Conservation (phyloP, 1,139 yeast species). For the Protomyces pachydermus region DNA sequence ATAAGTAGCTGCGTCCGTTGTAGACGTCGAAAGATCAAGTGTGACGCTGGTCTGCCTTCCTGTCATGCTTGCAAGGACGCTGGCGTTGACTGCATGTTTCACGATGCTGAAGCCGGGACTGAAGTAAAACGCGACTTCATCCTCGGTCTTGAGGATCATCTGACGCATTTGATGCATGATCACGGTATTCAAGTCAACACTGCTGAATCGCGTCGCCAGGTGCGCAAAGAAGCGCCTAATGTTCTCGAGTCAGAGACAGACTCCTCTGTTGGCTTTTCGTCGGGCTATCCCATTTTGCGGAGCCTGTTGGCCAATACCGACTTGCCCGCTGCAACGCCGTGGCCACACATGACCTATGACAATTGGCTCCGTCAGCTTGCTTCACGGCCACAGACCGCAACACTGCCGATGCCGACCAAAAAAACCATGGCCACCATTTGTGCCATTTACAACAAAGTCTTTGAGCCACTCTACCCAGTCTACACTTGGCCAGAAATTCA, state of each 20-base stretch:
- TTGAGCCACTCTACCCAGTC: slow-evolving; percentile 5
- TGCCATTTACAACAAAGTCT: slow-evolving; percentile 8
- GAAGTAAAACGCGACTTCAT: slow-evolving; percentile 58
- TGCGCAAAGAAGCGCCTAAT: not conserved
- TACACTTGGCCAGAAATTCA: slow-evolving; percentile 1
- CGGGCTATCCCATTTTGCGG: slow-evolving; percentile 1
- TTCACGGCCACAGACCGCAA: not conserved
- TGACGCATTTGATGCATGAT: slow-evolving; percentile 10
- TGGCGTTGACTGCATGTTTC: slow-evolving; percentile 58
- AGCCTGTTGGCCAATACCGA: not conserved
- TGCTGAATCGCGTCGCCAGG: not conserved
- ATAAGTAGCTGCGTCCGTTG: slow-evolving; percentile 70
- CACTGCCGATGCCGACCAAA: slow-evolving; percentile 11
- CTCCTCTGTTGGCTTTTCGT: slow-evolving; percentile 6
- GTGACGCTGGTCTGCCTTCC: slow-evolving; percentile 78
- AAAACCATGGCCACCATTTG: slow-evolving; percentile 1
- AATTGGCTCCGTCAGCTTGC: slow-evolving; percentile 1
- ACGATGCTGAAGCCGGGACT: slow-evolving; percentile 86
- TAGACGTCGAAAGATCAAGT: slow-evolving; percentile 68
- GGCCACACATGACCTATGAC: slow-evolving; percentile 13
- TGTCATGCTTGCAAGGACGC: slow-evolving; percentile 68
- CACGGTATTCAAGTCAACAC: not conserved
- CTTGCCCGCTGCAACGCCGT: slow-evolving; percentile 1
- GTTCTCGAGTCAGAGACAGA: not conserved
- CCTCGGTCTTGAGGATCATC: slow-evolving; percentile 17